phyloP scores from a whole-genome alignment of 768 basidiomycete genomes.

The Nidularia pulvinata region DNA sequence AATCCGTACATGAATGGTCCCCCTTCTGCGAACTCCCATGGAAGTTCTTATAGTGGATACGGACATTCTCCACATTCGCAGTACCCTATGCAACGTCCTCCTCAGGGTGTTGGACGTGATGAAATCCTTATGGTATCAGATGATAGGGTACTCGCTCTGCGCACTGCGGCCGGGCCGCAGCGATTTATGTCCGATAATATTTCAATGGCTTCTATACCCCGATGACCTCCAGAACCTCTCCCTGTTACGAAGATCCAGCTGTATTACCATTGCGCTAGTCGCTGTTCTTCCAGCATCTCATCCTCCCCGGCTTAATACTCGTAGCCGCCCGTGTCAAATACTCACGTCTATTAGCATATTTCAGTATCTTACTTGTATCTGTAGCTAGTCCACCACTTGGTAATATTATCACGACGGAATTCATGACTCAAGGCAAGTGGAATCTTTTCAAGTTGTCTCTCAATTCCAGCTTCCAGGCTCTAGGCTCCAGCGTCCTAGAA shows the following conservation, averaged over 20 bases:
- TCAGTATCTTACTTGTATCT: constrained; percentile 25
- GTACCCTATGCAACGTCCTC: constrained; percentile 40
- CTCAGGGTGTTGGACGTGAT: constrained; percentile 60
- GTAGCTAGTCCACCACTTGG: too few relatives aligned
- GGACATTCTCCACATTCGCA: too few relatives aligned
- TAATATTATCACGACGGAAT: too few relatives aligned
- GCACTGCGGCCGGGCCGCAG: constrained; percentile 41
- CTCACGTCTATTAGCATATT: constrained; percentile 8
- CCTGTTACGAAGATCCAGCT: too few relatives aligned
- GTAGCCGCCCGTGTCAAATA: constrained; percentile 5
- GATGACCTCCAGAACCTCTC: too few relatives aligned
- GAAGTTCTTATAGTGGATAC: constrained; percentile 27
- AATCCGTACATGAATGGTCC: constrained; percentile 4
- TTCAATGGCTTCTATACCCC: constrained; percentile 41
- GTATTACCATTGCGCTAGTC: too few relatives aligned
- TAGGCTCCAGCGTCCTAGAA: too few relatives aligned
- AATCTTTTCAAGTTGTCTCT: too few relatives aligned
- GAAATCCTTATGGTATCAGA: constrained; percentile 93
- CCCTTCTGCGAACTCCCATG: background rate
- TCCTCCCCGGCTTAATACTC: constrained; percentile 3
- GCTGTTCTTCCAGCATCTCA: too few relatives aligned
- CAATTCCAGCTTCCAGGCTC: too few relatives aligned
- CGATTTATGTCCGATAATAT: constrained; percentile 38
- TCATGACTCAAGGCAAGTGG: too few relatives aligned
- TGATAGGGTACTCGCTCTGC: constrained; percentile 77